Base-by-base conservation (phyloP, 2,329 filamentous ascomycete species). In the Paecilomyces sp. region DNA sequence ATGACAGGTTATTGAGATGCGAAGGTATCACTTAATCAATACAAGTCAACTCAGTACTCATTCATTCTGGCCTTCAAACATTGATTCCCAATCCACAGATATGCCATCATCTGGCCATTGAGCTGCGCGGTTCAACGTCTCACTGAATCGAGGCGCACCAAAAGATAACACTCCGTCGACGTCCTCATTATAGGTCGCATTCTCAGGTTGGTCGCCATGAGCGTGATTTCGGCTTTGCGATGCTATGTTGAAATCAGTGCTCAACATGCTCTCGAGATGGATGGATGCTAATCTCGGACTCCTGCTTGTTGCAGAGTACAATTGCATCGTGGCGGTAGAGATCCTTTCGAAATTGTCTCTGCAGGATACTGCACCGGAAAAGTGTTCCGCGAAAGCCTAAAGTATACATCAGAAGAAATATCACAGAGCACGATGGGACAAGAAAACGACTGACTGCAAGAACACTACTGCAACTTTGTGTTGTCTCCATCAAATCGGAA, bases 301-400 rank as follows among this genome's bases (percentile, higher is more conserved):
- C 56, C 6, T 60, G 18, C 11, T 60, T 55, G 41, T 56, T 57
- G 12, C 61, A 54, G 57, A 41, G 63, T 31, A 61, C 64, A 62
- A 70, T 34, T 68, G 63, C 50, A 72, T 60, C 7, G 69, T 72
- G 13, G 66, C 65, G 3, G 67, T 64, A 9, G 70, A 71, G 13
- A 72, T 65, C 2, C 57, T 64, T 50, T 72, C 68, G 58, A 71
- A 72, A 1, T 62, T 63, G 57, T 71, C 63, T 24, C 68, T 62
- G 56, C 71, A 74, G 12, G 68, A 69, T 47, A 63, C 60, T n/a
- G 70, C 71, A n/a, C 69, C 70, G 9, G 59, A 60, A 57, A 73
- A 74, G n/a, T 55, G 66, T 57, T 73, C 69, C 12, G 70, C 66
- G 58, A 74, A 62, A 47, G 41, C 15, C 15, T 33, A 70, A 71